phyloP scores from a whole-genome alignment of 2,329 filamentous ascomycete genomes.

The Aspergillus felis region DNA sequence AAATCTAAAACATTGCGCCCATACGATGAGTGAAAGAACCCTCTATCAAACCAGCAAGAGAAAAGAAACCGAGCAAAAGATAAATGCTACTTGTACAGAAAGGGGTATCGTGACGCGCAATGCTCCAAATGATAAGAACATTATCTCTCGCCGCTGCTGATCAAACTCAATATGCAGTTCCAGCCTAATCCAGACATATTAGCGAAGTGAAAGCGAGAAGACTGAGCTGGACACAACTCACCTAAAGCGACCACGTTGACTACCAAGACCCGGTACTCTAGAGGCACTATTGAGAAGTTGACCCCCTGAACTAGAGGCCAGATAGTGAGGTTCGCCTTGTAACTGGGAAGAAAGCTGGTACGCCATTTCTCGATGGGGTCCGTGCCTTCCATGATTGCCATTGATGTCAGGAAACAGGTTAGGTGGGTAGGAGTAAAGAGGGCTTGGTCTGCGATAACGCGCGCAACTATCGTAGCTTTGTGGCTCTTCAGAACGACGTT shows the following conservation, averaged over 20 bases:
- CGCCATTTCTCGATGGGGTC: conserved; percentile 65
- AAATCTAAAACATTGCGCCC: background rate
- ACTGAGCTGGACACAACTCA: conserved; percentile 33
- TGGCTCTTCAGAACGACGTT: conserved; percentile 62
- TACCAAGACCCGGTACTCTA: conserved; percentile 77
- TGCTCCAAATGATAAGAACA: conserved; percentile 1
- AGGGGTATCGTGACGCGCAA: conserved; percentile 36
- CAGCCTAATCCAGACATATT: conserved; percentile 41
- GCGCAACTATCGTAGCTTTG: conserved; percentile 68
- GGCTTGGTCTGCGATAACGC: conserved; percentile 75
- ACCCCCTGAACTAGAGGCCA: conserved; percentile 82
- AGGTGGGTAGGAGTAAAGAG: conserved; percentile 83
- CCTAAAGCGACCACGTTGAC: conserved; percentile 77
- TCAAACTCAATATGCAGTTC: conserved; percentile 57
- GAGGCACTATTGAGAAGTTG: conserved; percentile 84
- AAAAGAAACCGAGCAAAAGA: conserved; percentile 6
- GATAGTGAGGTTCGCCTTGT: conserved; percentile 79
- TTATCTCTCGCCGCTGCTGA: conserved; percentile 47
- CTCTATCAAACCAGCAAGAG: conserved; percentile 6
- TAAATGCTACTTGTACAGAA: conserved; percentile 10
- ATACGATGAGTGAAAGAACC: conserved; percentile 1
- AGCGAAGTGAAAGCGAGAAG: conserved; percentile 5
- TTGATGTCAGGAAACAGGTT: conserved; percentile 73
- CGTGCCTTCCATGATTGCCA: conserved; percentile 75
- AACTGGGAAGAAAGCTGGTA: conserved; percentile 65